Evolutionary conservation across 768 basidiomycete genomes (phyloP).

Genomic region (Lactarius hengduanensis): DNA sequence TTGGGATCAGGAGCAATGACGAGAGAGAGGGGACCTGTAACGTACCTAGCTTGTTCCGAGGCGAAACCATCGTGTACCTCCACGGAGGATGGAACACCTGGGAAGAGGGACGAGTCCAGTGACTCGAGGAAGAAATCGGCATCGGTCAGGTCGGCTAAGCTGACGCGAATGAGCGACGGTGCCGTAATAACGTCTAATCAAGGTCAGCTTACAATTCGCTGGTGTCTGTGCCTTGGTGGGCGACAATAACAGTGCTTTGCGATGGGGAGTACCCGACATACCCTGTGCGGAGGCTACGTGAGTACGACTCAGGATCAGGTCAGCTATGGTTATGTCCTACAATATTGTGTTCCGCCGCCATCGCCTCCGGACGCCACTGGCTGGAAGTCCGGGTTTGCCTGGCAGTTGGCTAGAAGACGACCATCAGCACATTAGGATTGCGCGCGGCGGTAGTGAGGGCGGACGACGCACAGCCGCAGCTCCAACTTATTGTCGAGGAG

Average conservation of each 20-base stretch:
- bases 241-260: slow-evolving; percentile 38
- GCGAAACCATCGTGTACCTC: slow-evolving; percentile 49
- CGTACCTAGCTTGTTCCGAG: slow-evolving; percentile 45
- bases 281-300: slow-evolving; percentile 37
- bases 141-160: slow-evolving; percentile 44
- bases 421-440: neutral
- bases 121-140: slow-evolving; percentile 37
- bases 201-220: slow-evolving; percentile 32
- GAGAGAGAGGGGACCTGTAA: neutral
- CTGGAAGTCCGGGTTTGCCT: slow-evolving; percentile 47
- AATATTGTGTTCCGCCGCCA: slow-evolving; percentile 44
- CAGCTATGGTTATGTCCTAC: slow-evolving; percentile 30
- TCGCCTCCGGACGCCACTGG: slow-evolving; percentile 51
- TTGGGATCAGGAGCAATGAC: neutral
- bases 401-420: slow-evolving; percentile 41
- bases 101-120: slow-evolving; percentile 47
- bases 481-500: slow-evolving; percentile 33
- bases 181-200: neutral
- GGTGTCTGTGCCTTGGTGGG: slow-evolving; percentile 42
- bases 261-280: slow-evolving; percentile 52
- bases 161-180: slow-evolving; percentile 19
- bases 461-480: slow-evolving; percentile 33
- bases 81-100: slow-evolving; percentile 44
- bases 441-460: too few relatives aligned
- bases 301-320: neutral